Evolutionary conservation across 2,329 filamentous ascomycete genomes (phyloP), one percentile per base, ranked within the genome.

Genomic region (Aspergillus floridensis): DNA sequence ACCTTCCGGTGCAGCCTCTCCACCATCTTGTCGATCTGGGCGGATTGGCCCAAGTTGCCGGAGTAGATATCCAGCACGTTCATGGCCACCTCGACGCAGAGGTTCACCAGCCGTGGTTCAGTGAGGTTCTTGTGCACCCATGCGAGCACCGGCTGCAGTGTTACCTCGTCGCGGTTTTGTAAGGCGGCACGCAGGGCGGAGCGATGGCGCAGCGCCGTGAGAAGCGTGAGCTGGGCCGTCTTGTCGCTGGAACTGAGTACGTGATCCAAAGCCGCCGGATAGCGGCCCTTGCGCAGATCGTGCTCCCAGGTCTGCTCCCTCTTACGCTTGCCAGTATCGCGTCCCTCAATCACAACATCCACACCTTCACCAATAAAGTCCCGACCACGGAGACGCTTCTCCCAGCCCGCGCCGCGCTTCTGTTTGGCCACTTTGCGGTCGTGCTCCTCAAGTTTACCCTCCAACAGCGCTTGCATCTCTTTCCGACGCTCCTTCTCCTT

Each of bases 51-150:
- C 24, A 92, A 82, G 66, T 92, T 89, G 72, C 91, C 88, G 31
- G 89, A 87, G 74, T 98, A 99, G 41, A 98, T 80, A 70, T 99
- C 93, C 21, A 98, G 80, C 38, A 98, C 80, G 60, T 92, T 83
- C 69, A 96, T 84, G 16, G 89, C 88, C 22, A 95, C 86, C 74
- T 98, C 93, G 24, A 92, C 89, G 70, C 91, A 92, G 35, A 96
- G 79, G 61, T 84, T 84, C 51, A 95, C 87, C 73, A 95, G 90
- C 57, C 91, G 86, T 35, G 93, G 91, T 72, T 97, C 89, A 44
- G 87, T 83, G 66, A 99, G 89, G 76, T 93, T 86, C 66, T 85
- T 88, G 74, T 87, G 86, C 10, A 93, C 83, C 92, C 93, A 98
- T 70, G 84, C 85, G 54, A 99, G 80, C 12, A 98, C 83, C 0